Base-by-base conservation (phyloP, 257 asterid species). In the Plectranthus barbatus region DNA sequence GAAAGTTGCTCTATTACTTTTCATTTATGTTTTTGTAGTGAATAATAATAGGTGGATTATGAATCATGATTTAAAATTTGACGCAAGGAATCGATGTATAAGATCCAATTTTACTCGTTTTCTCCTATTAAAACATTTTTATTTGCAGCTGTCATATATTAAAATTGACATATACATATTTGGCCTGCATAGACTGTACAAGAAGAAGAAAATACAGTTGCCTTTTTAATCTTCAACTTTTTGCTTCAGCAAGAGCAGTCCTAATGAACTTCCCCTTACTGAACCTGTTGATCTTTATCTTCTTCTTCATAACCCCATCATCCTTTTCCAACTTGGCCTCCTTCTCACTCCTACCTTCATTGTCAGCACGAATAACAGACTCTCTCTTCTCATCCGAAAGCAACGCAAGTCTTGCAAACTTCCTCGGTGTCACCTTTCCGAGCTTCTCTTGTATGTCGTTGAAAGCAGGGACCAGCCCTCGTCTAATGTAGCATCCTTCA, bases 401-500 rank as follows among this genome's bases (percentile, higher is more conserved):
- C 74, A 92, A 72, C 3, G 97, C 96, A 48, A 89, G 96, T 64
- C 94, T 79, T 1, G 99, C 77, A 75, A 92, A 92, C 84, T 83
- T 89, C 80, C 81, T 83, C 1, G 99, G 99, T 8, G 78, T 50
- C 44, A 89, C 93, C 48, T 72, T 74, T 65, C 97, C 99, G 40
- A 92, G 93, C 79, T 78, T 83, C 80, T 86, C 90, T 23, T 46
- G 80, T 67, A 92, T 86, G 77, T 89, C 99, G 51, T 76, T 80
- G 64, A 80, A 87, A 79, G 99, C 99, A 23, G 96, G 88, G 62
- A 88, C 94, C 51, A 92, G 93, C 60, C 96, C 96, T 41, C 86
- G 85, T 73, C 99, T 83, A 39, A 92, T 79, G 53, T 54, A 92
- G 81, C 99, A 92, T 21, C 97, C 97, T 40, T 83, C 86, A n/a